Base-by-base conservation (phyloP, 2,329 filamentous ascomycete species). In the Byssoonygena ceratinophila region DNA sequence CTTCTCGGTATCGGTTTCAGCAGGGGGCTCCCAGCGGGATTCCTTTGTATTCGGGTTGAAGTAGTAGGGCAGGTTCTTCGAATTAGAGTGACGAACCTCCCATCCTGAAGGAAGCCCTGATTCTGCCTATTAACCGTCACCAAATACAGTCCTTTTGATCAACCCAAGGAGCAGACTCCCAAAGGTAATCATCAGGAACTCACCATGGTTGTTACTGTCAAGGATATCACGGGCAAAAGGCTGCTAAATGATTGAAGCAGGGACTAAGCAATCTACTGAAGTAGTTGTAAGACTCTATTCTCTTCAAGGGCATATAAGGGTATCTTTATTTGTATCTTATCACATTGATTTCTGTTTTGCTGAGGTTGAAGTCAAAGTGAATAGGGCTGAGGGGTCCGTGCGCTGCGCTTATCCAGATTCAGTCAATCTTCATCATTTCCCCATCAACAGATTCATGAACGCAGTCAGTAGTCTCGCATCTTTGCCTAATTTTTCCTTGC, bases 1-100 rank as follows among this genome's bases (percentile, higher is more conserved):
- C 72, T 85, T 88, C 62, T 96, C 89, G 54, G 86, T 86, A 72
- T 98, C 87, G 61, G 90, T 92, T 58, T 84, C 87, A 41, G 80
- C 69, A 7, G 92, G 92, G 2, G 92, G 91, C 67, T 97, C 92
- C 92, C 92, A 98, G 72, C 87, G 82, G 58, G 92, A 97, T 67
- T 88, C 82, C 69, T 90, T 91, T 58, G 88, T 87, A 60, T 73
- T 74, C 43, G 84, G 76, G 72, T 96, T 94, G 84, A 96, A 97
- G 76, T 97, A 98, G 77, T 98, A 98, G 34, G 92, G 92, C 32
- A 97, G 84, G 73, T 94, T 94, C 76, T 96, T 97, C 71, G 88
- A 94, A 76, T 96, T 94, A 70, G 88, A 95, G 74, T 94, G 88
- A 69, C 92, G 88, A 66, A 98, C 88, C 74, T 97, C 92, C 90